Evolutionary conservation across 345 rosid species (phyloP).

Genomic region (Gossypium rotundifolium): DNA sequence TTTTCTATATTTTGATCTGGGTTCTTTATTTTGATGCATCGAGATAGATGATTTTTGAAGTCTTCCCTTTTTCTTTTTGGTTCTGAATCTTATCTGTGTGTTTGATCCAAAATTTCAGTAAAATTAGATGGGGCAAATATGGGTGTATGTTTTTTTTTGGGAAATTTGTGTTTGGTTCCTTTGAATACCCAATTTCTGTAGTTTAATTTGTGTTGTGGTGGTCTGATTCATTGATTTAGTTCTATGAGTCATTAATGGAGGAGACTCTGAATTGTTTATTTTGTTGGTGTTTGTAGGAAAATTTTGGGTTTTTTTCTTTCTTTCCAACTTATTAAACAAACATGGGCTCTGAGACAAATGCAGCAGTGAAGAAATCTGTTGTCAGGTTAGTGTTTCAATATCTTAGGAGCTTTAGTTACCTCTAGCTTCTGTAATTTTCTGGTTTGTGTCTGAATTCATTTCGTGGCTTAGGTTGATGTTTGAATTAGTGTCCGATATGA

Average conservation of each 20-base stretch:
- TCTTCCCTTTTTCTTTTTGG: neutral
- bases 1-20: neutral
- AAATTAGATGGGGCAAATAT: neutral
- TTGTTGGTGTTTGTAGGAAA: constrained; percentile 14
- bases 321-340: neutral
- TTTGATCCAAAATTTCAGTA: neutral
- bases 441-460: neutral
- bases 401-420: constrained; percentile 1
- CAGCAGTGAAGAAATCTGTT: constrained; percentile 11
- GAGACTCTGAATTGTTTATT: neutral
- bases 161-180: neutral
- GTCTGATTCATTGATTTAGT: neutral
- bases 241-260: neutral
- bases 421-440: neutral
- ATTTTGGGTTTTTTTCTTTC: neutral
- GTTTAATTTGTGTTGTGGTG: neutral
- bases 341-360: constrained; percentile 43
- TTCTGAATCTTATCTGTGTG: neutral
- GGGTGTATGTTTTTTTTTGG: neutral
- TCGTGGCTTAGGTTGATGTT: neutral
- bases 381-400: constrained; percentile 21
- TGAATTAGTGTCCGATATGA: neutral
- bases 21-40: neutral
- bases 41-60: neutral
- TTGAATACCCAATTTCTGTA: neutral